Percentiles rank a stretch among this genome's conserved stretches.
phyloP scores from a whole-genome alignment of 495 filamentous ascomycete genomes.

The Cladorrhinum samala region DNA sequence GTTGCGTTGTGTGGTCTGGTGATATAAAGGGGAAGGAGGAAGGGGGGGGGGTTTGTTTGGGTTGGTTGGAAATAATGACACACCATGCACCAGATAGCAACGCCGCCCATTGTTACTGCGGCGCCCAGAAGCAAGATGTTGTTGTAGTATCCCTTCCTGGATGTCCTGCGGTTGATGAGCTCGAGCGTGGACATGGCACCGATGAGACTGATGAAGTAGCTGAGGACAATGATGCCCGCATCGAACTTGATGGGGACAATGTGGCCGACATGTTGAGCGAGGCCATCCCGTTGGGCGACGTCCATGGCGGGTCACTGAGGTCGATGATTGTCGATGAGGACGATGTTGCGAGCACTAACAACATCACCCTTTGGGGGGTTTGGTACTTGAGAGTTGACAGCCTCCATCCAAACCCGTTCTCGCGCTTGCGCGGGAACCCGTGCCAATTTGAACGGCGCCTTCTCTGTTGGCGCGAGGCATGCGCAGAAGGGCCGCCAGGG shows the following conservation, averaged over 20 bases:
- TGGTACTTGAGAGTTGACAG: no score
- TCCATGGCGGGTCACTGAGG: slow-evolving; percentile 2
- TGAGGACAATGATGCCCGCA: slow-evolving; percentile 60
- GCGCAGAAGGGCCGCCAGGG: no score
- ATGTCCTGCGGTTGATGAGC: slow-evolving; percentile 70
- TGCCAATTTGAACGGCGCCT: no score
- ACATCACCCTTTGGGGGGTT: no score
- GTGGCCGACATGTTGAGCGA: slow-evolving; percentile 29
- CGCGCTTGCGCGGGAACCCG: no score
- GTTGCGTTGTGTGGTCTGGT: no score
- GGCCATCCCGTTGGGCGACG: not conserved
- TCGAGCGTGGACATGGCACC: slow-evolving; percentile 76
- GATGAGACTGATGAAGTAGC: slow-evolving; percentile 70
- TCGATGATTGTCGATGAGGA: not conserved
- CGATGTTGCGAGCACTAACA: no score
- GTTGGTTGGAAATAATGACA: no score
- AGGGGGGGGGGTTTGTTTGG: no score
- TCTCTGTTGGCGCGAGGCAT: no score
- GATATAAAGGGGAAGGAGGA: not conserved
- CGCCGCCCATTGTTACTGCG: slow-evolving; percentile 71
- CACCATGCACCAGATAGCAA: slow-evolving; percentile 62
- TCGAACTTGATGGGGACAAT: slow-evolving; percentile 51
- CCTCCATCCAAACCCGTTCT: no score
- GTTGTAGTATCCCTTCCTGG: slow-evolving; percentile 60
- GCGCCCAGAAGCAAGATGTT: slow-evolving; percentile 66